These are phyloP conservation scores for Yamadazyma conglobata DNA, from an alignment of 1,139 yeast genomes.

Conservation along the genomic window DNA sequence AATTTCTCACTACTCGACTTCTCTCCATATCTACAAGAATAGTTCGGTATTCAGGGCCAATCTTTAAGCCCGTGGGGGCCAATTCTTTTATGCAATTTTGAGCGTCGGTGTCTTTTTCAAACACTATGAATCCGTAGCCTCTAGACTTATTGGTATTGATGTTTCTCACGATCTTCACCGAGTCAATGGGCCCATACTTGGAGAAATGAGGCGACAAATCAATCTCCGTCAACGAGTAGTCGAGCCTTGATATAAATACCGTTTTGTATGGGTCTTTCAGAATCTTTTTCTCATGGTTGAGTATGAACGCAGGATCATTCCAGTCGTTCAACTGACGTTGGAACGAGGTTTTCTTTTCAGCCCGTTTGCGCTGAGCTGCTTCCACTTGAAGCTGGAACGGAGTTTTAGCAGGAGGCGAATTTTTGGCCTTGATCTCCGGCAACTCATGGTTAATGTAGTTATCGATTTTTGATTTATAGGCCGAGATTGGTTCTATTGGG, in stretches of 20 bases:
- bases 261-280: slow-evolving; percentile 73
- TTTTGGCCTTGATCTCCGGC: slow-evolving; percentile 28
- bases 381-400: slow-evolving; percentile 12
- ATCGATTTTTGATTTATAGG: slow-evolving; percentile 29
- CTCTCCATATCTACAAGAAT: slow-evolving; percentile 81
- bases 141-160: slow-evolving; percentile 48
- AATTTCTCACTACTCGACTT: slow-evolving; percentile 68
- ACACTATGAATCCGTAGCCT: slow-evolving; percentile 86
- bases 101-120: slow-evolving; percentile 57
- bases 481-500: slow-evolving; percentile 50
- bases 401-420: slow-evolving; percentile 7
- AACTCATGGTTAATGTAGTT: slow-evolving; percentile 25
- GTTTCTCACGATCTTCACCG: slow-evolving; percentile 65
- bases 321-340: slow-evolving; percentile 38
- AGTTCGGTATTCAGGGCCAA: slow-evolving; percentile 35
- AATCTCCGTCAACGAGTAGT: slow-evolving; percentile 62
- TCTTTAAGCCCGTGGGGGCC: slow-evolving; percentile 49
- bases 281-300: slow-evolving; percentile 52
- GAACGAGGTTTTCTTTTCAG: slow-evolving; percentile 27
- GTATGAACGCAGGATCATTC: slow-evolving; percentile 50
- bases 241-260: slow-evolving; percentile 70
- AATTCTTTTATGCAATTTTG: slow-evolving; percentile 55
- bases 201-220: slow-evolving; percentile 64
- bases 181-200: slow-evolving; percentile 68
- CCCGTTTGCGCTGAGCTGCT: slow-evolving; percentile 17